Evolutionary conservation across 352 stramenopile species (phyloP).

Genomic region (Phytopythium boreale): DNA sequence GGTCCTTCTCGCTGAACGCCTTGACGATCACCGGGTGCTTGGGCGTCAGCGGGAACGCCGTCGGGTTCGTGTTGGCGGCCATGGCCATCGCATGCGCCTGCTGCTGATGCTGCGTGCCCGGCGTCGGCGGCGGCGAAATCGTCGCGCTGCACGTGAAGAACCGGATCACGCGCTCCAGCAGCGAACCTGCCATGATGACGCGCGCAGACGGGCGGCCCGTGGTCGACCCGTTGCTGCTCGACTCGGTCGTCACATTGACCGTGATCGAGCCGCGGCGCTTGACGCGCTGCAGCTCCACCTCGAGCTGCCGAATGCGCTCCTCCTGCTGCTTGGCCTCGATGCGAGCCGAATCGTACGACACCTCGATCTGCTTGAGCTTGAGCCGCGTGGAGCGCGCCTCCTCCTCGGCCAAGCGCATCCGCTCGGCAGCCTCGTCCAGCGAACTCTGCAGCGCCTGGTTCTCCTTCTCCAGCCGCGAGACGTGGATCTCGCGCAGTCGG

Average conservation of each 20-base stretch:
- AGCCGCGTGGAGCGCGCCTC: slow-evolving; percentile 42
- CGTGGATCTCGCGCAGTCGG: slow-evolving; percentile 65
- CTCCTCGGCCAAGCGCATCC: slow-evolving; percentile 34
- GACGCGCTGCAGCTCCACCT: slow-evolving; percentile 48
- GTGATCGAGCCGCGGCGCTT: slow-evolving; percentile 21
- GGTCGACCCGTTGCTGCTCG: slow-evolving; percentile 1
- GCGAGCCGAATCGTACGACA: slow-evolving; percentile 48
- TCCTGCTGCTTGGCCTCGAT: slow-evolving; percentile 56
- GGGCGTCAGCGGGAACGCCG: slow-evolving; percentile 25
- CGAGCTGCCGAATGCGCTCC: slow-evolving; percentile 53
- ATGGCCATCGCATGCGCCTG: slow-evolving; percentile 6
- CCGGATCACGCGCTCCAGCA: slow-evolving; percentile 76
- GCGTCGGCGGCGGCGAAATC: slow-evolving; percentile 40
- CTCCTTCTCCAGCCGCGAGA: slow-evolving; percentile 67
- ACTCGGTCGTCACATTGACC: slow-evolving; percentile 7
- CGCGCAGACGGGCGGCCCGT: slow-evolving; percentile 1
- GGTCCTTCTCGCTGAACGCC: slow-evolving; percentile 21
- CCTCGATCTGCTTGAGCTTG: slow-evolving; percentile 55
- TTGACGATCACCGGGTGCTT: slow-evolving; percentile 34
- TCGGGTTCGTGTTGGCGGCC: slow-evolving; percentile 18
- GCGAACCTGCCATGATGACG: slow-evolving; percentile 14
- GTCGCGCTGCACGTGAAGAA: slow-evolving; percentile 84
- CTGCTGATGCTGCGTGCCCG: slow-evolving; percentile 14
- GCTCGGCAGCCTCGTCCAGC: slow-evolving; percentile 36
- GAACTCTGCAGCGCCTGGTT: slow-evolving; percentile 42